Conservation (phyloP, 192 early-diverging fungal species). For the Radiomyces spectabilis region DNA sequence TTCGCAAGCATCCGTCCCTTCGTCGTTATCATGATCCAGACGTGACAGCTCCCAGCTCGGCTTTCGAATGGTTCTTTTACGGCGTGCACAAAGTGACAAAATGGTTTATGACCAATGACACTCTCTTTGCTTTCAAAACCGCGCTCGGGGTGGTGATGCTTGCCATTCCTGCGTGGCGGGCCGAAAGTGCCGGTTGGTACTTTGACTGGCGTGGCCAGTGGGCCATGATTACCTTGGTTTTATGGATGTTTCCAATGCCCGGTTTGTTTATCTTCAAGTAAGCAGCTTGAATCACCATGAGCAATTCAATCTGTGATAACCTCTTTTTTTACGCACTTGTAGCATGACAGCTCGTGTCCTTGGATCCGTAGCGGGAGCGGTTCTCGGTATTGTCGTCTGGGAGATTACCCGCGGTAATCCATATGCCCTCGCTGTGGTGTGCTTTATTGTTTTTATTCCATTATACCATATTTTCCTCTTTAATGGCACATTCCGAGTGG, state of each 20-base stretch:
- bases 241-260: slow-evolving; percentile 18
- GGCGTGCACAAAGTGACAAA: neutral
- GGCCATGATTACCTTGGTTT: slow-evolving; percentile 20
- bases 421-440: slow-evolving; percentile 20
- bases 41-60: slow-evolving; percentile 10
- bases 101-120: slow-evolving; percentile 15
- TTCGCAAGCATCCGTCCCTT: too few relatives aligned
- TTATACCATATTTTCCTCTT: slow-evolving; percentile 19
- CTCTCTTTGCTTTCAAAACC: slow-evolving; percentile 23
- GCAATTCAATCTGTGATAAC: neutral
- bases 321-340: neutral
- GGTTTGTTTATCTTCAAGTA: slow-evolving; percentile 23
- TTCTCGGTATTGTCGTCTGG: slow-evolving; percentile 22
- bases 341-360: slow-evolving; percentile 15
- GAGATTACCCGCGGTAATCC: slow-evolving; percentile 12
- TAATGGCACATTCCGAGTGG: slow-evolving; percentile 1
- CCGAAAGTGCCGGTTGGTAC: slow-evolving; percentile 10
- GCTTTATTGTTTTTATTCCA: neutral
- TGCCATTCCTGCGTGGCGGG: slow-evolving; percentile 15
- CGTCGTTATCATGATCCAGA: too few relatives aligned
- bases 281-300: neutral
- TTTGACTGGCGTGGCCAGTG: slow-evolving; percentile 23
- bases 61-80: slow-evolving; percentile 17
- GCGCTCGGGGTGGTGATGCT: slow-evolving; percentile 10
- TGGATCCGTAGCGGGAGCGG: slow-evolving; percentile 11